Conservation (phyloP, 2,329 filamentous ascomycete species). For the Boeremia exigua region DNA sequence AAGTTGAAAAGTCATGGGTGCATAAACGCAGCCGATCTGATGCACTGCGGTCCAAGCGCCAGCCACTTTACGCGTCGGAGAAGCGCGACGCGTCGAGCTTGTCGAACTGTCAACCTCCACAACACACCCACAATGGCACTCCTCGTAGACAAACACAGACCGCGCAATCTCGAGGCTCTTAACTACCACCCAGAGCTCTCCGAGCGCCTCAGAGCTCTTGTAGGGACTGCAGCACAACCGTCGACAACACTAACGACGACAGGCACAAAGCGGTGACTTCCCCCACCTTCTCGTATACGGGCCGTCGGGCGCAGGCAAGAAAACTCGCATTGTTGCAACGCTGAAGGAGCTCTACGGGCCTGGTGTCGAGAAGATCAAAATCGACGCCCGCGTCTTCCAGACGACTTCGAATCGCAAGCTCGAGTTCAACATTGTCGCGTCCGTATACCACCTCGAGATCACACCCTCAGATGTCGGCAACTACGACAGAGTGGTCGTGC, state of each 20-base stretch:
- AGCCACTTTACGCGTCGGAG: slow-evolving; percentile 38
- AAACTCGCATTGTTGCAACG: slow-evolving; percentile 94
- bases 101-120: slow-evolving; percentile 6
- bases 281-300: slow-evolving; percentile 97
- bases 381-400: slow-evolving; percentile 95
- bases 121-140: slow-evolving; percentile 61
- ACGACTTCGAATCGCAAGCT: slow-evolving; percentile 95
- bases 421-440: slow-evolving; percentile 98
- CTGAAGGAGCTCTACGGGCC: slow-evolving; percentile 94
- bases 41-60: slow-evolving; percentile 1
- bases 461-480: slow-evolving; percentile 96
- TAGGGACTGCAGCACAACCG: slow-evolving; percentile 53
- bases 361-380: slow-evolving; percentile 99
- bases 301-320: slow-evolving; percentile 95
- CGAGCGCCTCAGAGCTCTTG: slow-evolving; percentile 81
- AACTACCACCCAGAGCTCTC: slow-evolving; percentile 92
- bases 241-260: neutral
- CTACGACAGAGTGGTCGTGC: slow-evolving; percentile 94
- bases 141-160: slow-evolving; percentile 70
- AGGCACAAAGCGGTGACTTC: slow-evolving; percentile 97
- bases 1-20: no score
- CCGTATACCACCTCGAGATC: slow-evolving; percentile 97
- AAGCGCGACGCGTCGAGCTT: slow-evolving; percentile 33
- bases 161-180: slow-evolving; percentile 75
- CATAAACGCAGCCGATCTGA: no score